Conservation (phyloP, 495 filamentous ascomycete species). For the Penicillium goetzii region DNA sequence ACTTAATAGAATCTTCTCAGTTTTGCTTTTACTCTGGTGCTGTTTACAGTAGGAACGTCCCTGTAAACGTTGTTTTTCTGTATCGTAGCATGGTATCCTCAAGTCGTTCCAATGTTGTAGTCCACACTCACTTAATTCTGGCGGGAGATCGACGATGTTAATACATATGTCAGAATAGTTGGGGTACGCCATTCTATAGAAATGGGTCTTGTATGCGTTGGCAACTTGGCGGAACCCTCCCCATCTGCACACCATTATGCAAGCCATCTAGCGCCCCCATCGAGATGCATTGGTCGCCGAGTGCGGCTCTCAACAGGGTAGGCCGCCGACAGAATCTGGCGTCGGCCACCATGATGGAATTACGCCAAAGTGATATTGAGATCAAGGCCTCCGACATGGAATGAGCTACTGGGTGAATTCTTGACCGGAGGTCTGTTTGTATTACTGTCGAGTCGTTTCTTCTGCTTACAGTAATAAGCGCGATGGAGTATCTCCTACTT, state of each 20-base stretch:
- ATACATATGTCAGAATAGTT: too few relatives aligned
- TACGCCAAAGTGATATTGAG: background rate
- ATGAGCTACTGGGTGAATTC: background rate
- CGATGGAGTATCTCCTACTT: too few relatives aligned
- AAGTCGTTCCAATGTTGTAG: too few relatives aligned
- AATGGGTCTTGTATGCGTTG: slow-evolving; percentile 2
- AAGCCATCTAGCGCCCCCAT: slow-evolving; percentile 17
- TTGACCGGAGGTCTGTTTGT: background rate
- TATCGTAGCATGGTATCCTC: too few relatives aligned
- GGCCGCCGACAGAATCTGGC: background rate
- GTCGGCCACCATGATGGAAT: background rate
- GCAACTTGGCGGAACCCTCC: background rate
- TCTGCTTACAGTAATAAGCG: too few relatives aligned
- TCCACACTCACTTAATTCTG: background rate
- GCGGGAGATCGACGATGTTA: background rate
- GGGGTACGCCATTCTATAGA: background rate
- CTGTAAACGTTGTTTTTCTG: too few relatives aligned
- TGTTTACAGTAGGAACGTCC: too few relatives aligned
- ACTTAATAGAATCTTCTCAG: slow-evolving; percentile 41
- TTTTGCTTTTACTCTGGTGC: slow-evolving; percentile 18
- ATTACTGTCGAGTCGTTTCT: too few relatives aligned
- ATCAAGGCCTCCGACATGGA: background rate
- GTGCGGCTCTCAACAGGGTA: background rate
- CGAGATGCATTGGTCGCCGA: slow-evolving; percentile 13
- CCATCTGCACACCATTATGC: slow-evolving; percentile 16